phyloP scores from a whole-genome alignment of 1,139 yeast genomes.

The Saccharomyces pastorianus region DNA sequence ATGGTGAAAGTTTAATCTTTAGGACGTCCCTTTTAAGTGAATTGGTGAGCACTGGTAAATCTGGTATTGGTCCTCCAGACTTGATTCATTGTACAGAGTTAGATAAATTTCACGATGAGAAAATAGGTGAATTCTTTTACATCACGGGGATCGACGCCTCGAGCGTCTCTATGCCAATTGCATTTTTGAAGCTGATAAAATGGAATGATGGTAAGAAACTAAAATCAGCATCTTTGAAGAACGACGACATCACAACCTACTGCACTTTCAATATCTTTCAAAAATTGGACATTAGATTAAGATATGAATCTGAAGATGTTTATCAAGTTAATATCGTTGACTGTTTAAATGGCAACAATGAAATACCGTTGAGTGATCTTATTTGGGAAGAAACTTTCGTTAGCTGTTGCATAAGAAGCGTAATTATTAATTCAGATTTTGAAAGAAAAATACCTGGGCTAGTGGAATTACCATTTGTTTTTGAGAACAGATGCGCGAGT shows the following conservation, averaged over 20 bases:
- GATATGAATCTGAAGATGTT: conserved; percentile 49
- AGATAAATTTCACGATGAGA: conserved; percentile 32
- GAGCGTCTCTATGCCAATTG: conserved; percentile 51
- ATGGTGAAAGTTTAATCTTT: conserved; percentile 26
- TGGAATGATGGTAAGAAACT: conserved; percentile 24
- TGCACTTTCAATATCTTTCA: conserved; percentile 60
- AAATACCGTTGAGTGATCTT: conserved; percentile 28
- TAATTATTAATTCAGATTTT: conserved; percentile 59
- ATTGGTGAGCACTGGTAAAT: conserved; percentile 13
- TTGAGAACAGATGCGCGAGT: conserved; percentile 23
- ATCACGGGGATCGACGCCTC: conserved; percentile 56
- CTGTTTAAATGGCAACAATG: conserved; percentile 6
- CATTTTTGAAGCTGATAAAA: conserved; percentile 62
- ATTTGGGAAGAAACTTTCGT: conserved; percentile 78
- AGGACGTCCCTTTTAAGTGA: conserved; percentile 17
- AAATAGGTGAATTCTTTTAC: conserved; percentile 36
- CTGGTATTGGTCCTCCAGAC: conserved; percentile 75
- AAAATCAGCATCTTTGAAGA: conserved; percentile 4
- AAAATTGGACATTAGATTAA: conserved; percentile 58
- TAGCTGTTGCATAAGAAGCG: conserved; percentile 59
- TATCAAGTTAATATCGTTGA: conserved; percentile 34
- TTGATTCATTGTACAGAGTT: conserved; percentile 56
- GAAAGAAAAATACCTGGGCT: conserved; percentile 52
- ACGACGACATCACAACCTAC: conserved; percentile 44
- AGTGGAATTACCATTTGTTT: conserved; percentile 38